Evolutionary conservation across 441 rosid species (phyloP).

Genomic region (Gossypium gossypioides): DNA sequence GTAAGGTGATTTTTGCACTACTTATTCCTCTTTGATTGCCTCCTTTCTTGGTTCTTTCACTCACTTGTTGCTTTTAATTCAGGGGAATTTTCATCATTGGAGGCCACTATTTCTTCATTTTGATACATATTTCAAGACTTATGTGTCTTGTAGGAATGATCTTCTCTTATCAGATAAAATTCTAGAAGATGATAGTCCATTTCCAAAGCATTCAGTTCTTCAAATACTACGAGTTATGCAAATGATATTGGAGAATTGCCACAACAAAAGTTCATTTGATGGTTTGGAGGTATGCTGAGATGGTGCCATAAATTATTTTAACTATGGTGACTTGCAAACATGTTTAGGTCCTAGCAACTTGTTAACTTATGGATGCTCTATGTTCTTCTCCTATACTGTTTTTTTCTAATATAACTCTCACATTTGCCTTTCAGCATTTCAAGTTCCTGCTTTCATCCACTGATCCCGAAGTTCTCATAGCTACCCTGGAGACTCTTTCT

Average conservation of each 20-base stretch:
- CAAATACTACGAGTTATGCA: conserved; percentile 90
- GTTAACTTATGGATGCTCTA: neutral
- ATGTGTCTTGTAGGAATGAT: conserved; percentile 72
- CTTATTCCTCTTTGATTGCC: conserved; percentile 7
- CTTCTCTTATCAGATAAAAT: conserved; percentile 63
- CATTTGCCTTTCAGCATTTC: conserved; percentile 60
- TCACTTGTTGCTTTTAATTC: conserved; percentile 28
- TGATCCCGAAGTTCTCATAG: conserved; percentile 88
- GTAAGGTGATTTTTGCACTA: conserved; percentile 44
- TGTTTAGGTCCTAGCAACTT: neutral
- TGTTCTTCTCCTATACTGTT: conserved; percentile 1
- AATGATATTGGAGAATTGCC: conserved; percentile 84
- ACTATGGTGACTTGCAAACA: neutral
- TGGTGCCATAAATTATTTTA: conserved; percentile 4
- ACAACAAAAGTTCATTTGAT: conserved; percentile 82
- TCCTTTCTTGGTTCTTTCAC: conserved; percentile 11
- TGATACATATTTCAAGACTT: conserved; percentile 82
- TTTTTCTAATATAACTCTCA: conserved; percentile 16
- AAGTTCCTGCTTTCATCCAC: conserved; percentile 87
- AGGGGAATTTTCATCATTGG: conserved; percentile 99
- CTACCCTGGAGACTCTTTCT: conserved; percentile 78
- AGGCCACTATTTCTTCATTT: conserved; percentile 90
- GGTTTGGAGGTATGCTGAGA: conserved; percentile 71
- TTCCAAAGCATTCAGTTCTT: conserved; percentile 75
- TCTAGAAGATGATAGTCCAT: conserved; percentile 57